phyloP scores from a whole-genome alignment of 345 rosid species.

The Corymbia maculata region DNA sequence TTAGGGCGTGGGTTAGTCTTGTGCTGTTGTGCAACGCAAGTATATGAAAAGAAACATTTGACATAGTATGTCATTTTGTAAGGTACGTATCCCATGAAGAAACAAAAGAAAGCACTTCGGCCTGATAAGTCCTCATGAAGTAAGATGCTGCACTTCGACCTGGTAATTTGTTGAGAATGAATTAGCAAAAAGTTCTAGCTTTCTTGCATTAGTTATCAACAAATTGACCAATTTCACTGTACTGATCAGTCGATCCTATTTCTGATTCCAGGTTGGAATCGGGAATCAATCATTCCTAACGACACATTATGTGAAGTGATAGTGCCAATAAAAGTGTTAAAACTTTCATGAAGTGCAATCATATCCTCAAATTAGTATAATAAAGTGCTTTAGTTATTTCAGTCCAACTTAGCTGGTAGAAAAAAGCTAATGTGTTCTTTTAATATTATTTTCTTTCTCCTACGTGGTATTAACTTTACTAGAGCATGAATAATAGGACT shows the following conservation, averaged over 20 bases:
- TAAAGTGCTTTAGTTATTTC: too few species aligned
- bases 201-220: background rate
- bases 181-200: background rate
- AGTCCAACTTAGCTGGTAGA: too few species aligned
- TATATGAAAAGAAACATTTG: background rate
- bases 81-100: background rate
- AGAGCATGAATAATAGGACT: too few species aligned
- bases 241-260: rapidly evolving
- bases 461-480: too few species aligned
- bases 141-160: background rate
- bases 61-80: background rate
- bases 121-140: background rate
- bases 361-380: too few species aligned
- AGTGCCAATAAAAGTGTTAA: too few species aligned
- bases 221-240: background rate
- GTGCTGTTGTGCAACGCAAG: background rate
- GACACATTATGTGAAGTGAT: too few species aligned
- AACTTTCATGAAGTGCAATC: too few species aligned
- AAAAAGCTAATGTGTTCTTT: too few species aligned
- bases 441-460: too few species aligned
- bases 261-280: rapidly evolving
- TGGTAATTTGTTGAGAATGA: background rate
- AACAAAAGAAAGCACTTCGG: background rate
- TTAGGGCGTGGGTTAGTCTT: background rate
- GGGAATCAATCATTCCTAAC: too few species aligned